Conservation (phyloP, 345 rosid species). For the Rhodamnia argentea region DNA sequence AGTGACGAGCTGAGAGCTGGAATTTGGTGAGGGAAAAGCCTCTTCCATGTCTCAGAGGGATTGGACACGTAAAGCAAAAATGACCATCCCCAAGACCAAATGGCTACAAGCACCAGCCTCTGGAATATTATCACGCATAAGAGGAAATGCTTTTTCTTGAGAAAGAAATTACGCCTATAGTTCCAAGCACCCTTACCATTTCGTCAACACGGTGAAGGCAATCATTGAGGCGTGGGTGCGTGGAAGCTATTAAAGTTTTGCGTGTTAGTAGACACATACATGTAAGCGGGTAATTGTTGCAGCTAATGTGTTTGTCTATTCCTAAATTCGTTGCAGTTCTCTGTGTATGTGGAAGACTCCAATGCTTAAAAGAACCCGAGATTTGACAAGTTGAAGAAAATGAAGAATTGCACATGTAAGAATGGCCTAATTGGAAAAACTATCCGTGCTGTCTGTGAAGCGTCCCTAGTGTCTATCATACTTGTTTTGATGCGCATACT, state of each 20-base stretch:
- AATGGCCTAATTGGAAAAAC: background rate
- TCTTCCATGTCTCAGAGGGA: background rate
- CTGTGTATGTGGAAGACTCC: background rate
- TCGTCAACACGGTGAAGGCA: background rate
- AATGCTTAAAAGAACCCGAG: background rate
- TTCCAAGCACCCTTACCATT: background rate
- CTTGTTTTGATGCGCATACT: background rate
- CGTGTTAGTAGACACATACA: background rate
- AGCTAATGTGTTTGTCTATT: background rate
- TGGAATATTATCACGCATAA: background rate
- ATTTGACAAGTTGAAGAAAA: background rate
- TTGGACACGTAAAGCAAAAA: background rate
- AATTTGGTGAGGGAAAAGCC: background rate
- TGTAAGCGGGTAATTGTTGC: background rate
- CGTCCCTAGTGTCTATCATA: background rate
- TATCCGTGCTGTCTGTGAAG: background rate
- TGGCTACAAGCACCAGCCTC: background rate
- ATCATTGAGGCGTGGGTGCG: background rate
- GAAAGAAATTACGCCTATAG: background rate
- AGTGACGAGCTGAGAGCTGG: background rate
- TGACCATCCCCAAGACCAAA: background rate
- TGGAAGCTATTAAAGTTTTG: background rate
- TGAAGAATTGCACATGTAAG: background rate
- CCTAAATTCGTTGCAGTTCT: background rate
- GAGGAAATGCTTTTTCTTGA: background rate